A percentile compares a stretch with the other conserved stretches of the same genome.
Conservation (phyloP, 2,329 filamentous ascomycete species). For the Graphium sp. region DNA sequence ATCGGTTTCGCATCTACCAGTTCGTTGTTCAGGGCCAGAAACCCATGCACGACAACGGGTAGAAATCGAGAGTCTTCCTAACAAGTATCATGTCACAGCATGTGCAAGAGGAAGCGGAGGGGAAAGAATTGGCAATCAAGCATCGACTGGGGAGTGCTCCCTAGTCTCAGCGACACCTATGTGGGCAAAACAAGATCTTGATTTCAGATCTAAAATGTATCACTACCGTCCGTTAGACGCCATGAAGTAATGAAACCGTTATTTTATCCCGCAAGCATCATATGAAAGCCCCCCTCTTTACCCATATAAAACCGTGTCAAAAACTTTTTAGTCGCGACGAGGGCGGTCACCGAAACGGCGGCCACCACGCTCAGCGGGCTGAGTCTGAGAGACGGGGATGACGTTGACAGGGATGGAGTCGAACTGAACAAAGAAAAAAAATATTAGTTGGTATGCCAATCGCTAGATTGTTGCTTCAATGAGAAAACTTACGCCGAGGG, state of each 20-base stretch:
- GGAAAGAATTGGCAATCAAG: conserved; percentile 70
- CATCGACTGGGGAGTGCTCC: conserved; percentile 46
- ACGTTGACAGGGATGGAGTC: conserved; percentile 96
- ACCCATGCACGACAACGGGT: too few relatives aligned
- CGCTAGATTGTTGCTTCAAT: conserved; percentile 1
- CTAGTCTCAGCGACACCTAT: conserved; percentile 84
- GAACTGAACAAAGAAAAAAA: conserved; percentile 45
- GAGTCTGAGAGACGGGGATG: conserved; percentile 74
- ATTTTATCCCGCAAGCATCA: conserved; percentile 6
- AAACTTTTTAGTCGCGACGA: conserved; percentile 25
- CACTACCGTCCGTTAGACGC: conserved; percentile 41
- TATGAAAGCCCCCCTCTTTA: neutral
- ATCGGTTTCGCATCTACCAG: too few relatives aligned
- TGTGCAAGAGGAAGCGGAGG: conserved; percentile 5
- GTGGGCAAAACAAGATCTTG: conserved; percentile 41
- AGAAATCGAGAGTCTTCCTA: too few relatives aligned
- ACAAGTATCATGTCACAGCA: neutral
- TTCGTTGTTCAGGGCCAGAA: too few relatives aligned
- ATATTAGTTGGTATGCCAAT: conserved; percentile 12
- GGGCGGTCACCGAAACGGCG: conserved; percentile 59
- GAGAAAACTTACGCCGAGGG: conserved; percentile 70
- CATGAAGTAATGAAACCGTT: conserved; percentile 22
- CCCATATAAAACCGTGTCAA: conserved; percentile 4
- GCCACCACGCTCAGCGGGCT: conserved; percentile 61
- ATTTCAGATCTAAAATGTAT: conserved; percentile 41